Evolutionary conservation across 345 rosid species (phyloP).

Genomic region (Sonneratia caseolaris): DNA sequence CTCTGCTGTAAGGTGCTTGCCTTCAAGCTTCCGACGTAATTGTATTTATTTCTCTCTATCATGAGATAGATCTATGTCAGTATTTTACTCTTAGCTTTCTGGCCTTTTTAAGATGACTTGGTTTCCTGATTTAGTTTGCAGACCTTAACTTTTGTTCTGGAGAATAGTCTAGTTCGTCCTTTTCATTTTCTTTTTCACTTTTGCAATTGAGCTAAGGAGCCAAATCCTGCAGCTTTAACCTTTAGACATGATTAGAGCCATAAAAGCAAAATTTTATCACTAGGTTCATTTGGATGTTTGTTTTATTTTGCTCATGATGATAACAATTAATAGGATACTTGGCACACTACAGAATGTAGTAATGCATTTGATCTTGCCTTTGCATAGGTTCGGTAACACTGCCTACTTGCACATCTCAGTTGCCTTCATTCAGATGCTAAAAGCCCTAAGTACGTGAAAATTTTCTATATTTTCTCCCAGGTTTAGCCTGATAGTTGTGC

Average conservation of each 20-base stretch:
- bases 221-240: too few relatives aligned
- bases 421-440: slow-evolving; percentile 99
- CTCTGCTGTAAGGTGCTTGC: too few relatives aligned
- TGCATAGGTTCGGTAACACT: slow-evolving; percentile 91
- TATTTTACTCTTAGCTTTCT: too few relatives aligned
- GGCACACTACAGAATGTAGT: not conserved
- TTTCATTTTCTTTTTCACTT: too few relatives aligned
- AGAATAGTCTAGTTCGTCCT: too few relatives aligned
- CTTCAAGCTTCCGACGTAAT: too few relatives aligned
- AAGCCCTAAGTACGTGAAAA: slow-evolving; percentile 79
- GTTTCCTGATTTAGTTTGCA: too few relatives aligned
- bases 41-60: too few relatives aligned
- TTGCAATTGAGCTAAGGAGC: too few relatives aligned
- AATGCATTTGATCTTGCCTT: not conserved
- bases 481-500: not conserved
- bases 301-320: not conserved
- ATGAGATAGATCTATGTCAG: too few relatives aligned
- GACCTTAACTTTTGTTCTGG: too few relatives aligned
- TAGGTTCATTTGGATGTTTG: not conserved
- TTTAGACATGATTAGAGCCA: not conserved
- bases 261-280: not conserved
- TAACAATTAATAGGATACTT: not conserved
- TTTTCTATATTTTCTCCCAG: not conserved
- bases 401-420: slow-evolving; percentile 94
- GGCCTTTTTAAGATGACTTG: too few relatives aligned